Evolutionary conservation across 495 filamentous ascomycete genomes (phyloP).

Genomic region (Cladorrhinum samala): DNA sequence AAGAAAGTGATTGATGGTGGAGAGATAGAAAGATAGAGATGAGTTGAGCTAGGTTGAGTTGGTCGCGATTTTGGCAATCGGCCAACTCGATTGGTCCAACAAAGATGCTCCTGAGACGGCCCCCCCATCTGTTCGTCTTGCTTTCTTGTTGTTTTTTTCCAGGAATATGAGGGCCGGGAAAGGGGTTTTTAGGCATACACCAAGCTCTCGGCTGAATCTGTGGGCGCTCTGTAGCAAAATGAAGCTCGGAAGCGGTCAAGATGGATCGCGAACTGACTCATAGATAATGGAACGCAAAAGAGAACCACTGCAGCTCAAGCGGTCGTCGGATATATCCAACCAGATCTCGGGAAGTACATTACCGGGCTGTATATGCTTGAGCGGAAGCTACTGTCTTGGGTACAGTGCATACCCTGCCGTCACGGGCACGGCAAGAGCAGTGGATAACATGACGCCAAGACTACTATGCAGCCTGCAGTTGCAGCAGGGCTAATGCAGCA

Average conservation of each 20-base stretch:
- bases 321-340: background rate
- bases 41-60: no score
- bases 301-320: background rate
- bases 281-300: background rate
- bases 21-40: no score
- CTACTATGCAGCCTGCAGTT: slow-evolving; percentile 6
- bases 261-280: background rate
- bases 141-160: no score
- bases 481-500: slow-evolving; percentile 8
- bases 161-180: no score
- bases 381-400: slow-evolving; percentile 4
- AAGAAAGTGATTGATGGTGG: no score
- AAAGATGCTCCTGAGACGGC: no score
- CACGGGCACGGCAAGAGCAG: no score
- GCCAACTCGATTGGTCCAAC: no score
- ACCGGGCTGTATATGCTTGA: background rate
- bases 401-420: no score
- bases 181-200: no score
- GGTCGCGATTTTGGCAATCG: no score
- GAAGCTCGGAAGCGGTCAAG: background rate
- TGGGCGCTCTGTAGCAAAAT: background rate
- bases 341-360: slow-evolving; percentile 1
- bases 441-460: slow-evolving; percentile 2
- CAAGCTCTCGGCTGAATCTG: background rate
- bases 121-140: no score